Evolutionary conservation across 371 early-diverging fungal species (phyloP), one percentile per base, ranked within the genome.

Genomic region (Mortierella sp.): DNA sequence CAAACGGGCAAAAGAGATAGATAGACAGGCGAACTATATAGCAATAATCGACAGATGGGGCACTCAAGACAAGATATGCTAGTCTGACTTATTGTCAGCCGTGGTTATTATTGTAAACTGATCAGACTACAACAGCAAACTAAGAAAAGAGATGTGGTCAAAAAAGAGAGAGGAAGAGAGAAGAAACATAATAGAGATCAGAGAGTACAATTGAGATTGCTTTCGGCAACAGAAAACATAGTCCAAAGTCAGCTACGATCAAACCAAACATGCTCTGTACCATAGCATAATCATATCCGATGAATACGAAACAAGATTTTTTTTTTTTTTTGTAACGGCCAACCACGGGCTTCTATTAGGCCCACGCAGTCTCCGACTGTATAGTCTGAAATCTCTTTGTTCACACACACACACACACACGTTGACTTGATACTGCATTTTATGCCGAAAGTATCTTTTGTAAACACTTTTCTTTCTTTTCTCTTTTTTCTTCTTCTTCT

Each of bases 331-430:
- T 19, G 24, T 21, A 24, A 16, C 24, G 41, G 41, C 67, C 67
- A 66, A 66, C 67, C 67, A 66, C 19, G 3, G 67, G 10, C n/a
- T 19, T 21, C 47, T 33, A 9, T 66, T 57, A 21, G 43, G 21
- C 67, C 67, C 67, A 66, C 68, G 68, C 52, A 47, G 24, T 9
- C 55, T n/a, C 53, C 28, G 55, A 28, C 28, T 28, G 28, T 36
- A 36, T 36, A 36, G 7, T 36, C 36, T 36, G 36, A 36, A 36
- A 24, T 57, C 32, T 57, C 57, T 6, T 55, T 41, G 62, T 21
- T 55, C 40, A 11, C 41, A 41, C 65, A 33, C 36, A 36, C 36
- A 36, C 28, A 28, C 28, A 28, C 7, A 36, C 36, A 36, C 36
- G 2, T 36, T 36, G 36, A 36, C 36, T 36, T 36, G 36, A 36